phyloP scores from a whole-genome alignment of 331 rosid species.

The Acacia concinna region DNA sequence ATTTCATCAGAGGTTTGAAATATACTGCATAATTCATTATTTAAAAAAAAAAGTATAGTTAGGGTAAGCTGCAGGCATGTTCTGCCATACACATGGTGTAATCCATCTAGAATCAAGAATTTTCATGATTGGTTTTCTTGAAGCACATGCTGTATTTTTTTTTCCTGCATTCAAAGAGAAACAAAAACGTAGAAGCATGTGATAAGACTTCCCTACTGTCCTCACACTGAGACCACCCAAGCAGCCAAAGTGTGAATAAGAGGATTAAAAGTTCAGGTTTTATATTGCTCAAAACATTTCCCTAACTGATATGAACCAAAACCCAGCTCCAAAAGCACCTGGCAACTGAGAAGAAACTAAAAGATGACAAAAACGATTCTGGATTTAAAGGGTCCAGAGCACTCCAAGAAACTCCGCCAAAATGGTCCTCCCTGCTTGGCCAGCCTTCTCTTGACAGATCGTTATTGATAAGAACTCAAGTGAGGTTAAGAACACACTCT shows the following conservation, averaged over 20 bases:
- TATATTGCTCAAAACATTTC: neutral
- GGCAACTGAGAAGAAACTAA: neutral
- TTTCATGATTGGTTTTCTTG: constrained; percentile 4
- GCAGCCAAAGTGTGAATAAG: neutral
- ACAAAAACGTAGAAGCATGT: neutral
- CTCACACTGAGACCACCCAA: neutral
- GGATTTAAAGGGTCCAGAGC: neutral
- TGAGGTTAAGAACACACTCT: neutral
- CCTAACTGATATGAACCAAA: neutral
- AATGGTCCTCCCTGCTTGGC: neutral
- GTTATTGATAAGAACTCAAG: neutral
- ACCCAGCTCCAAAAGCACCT: neutral
- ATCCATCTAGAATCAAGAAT: constrained; percentile 8
- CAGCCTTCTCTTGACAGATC: neutral
- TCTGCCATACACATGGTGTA: neutral
- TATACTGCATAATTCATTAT: constrained; percentile 14
- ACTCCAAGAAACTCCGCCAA: neutral
- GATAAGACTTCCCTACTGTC: neutral
- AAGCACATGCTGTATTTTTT: neutral
- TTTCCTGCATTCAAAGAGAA: neutral
- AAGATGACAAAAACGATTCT: neutral
- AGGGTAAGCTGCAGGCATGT: neutral
- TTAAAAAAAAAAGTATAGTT: neutral
- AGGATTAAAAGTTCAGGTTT: neutral
- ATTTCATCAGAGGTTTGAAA: constrained; percentile 80